These are phyloP conservation scores for Entomophthora muscae DNA, from an alignment of 371 early-diverging fungal genomes.

Conservation along the genomic window DNA sequence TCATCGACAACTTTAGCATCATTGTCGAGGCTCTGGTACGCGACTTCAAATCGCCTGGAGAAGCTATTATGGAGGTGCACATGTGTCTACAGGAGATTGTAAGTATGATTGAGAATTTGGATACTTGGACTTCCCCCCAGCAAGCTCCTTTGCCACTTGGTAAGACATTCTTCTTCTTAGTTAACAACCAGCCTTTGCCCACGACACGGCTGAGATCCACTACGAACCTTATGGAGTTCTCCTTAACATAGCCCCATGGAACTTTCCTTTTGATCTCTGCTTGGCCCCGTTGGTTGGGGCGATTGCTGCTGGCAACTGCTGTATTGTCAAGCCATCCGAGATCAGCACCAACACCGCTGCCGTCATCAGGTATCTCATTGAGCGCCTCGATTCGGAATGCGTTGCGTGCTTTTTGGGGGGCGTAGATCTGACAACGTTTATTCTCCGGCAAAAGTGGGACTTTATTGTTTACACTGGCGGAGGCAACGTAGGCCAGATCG, in stretches of 20 bases:
- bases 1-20: constrained; percentile 41
- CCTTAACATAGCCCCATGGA: constrained; percentile 66
- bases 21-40: constrained; percentile 39
- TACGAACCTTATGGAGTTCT: constrained; percentile 60
- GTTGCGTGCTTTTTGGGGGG: constrained; percentile 61
- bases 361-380: constrained; percentile 31
- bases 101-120: constrained; percentile 29
- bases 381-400: constrained; percentile 50
- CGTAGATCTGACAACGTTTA: constrained; percentile 39
- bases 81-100: constrained; percentile 44
- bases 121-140: constrained; percentile 28
- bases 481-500: constrained; percentile 45
- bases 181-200: not conserved
- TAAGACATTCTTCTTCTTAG: not conserved
- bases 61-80: constrained; percentile 36
- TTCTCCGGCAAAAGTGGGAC: constrained; percentile 56
- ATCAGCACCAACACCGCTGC: constrained; percentile 43
- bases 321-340: constrained; percentile 80
- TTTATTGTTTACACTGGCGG: constrained; percentile 87
- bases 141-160: constrained; percentile 5
- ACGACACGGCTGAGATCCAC: constrained; percentile 24
- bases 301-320: constrained; percentile 80
- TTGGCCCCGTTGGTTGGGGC: constrained; percentile 66
- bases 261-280: constrained; percentile 58
- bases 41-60: constrained; percentile 48